Base-by-base conservation (phyloP, 768 basidiomycete genomes). In the Nevesoporus exiguus region DNA sequence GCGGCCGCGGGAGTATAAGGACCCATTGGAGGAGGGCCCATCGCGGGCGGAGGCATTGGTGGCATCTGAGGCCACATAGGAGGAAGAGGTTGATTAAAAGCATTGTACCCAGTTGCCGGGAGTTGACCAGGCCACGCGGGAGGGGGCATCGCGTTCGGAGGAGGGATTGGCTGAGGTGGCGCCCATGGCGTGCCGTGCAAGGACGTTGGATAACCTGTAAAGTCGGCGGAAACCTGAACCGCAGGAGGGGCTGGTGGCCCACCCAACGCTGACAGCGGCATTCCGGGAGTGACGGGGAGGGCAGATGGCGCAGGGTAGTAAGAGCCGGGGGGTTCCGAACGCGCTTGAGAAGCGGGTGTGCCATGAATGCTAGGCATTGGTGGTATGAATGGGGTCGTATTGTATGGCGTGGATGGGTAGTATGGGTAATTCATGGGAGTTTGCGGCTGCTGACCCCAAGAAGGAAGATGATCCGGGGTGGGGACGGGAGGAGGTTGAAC, bases 401-500 rank as follows among this genome's bases (percentile, higher is more conserved):
- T 73, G 33, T 73, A 74, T 5, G 76, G 76, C 14, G 75, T 70
- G 15, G 57, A 52, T 1, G 74, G 72, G 51, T 77, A 77, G 33
- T 64, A 66, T 10, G 77, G 75, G 51, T 75, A 78, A 42, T 64
- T 63, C 51, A 66, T 69, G 0, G 73, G 66, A 2, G 62, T 58
- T 51, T 71, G 72, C 19, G 71, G 66, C 7, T 66, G 59, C 29
- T 69, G 60, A 33, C 71, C 61, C 76, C 76, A 77, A 24, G 62
- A 45, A 1, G 71, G 71, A 39, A 60, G 60, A 24, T 60, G 61
- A 42, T 66, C 64, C 3, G 62, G 61, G 4, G 66, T 43, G 30
- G 74, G 75, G 30, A 74, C 59, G n/a, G 64, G 60, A 4, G 75
- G 75, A 30, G 74, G 73, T 17, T 67, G 71, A 13, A 54, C 70